Evolutionary conservation across 2,329 filamentous ascomycete species (phyloP), one percentile per base, ranked within the genome.

Genomic region (Fusarium globosum): DNA sequence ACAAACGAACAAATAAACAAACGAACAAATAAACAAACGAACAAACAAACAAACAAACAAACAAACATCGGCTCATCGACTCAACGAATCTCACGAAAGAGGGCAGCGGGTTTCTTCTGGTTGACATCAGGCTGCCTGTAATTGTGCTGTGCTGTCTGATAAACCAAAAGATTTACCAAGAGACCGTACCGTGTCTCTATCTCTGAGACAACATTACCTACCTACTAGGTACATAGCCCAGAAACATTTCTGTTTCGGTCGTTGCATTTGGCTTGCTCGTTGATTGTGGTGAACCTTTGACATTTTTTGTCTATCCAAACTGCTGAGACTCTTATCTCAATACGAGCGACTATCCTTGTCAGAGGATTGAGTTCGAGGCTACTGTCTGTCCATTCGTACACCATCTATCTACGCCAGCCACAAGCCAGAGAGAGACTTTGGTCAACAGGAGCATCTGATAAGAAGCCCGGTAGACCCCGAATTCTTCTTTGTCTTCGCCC

Each of bases 241-340:
- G 43, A 46, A 42, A 15, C 38, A 67, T 21, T 58, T 61, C 49
- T 59, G 41, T 51, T 26, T 59, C 21, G 30, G 49, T 36, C 11
- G 38, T 56, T 49, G 26, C 42, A 21, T 35, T 39, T 30, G 56
- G 45, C 48, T 39, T 42, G 42, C 48, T 62, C 21, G 39, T 49
- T 53, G 58, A 45, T 26, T 65, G 69, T 66, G 69, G 65, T 70
- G 65, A 65, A 72, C 23, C 30, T 56, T 59, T 53, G 53, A 65
- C 57, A 33, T 48, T 39, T 60, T 57, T 60, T 61, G 38, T 42
- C 65, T 57, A 13, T 48, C 33, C 43, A 36, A 53, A 45, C n/a
- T 36, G 21, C 28, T 52, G 46, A 64, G 52, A 51, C 46, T 65
- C 56, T 72, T 73, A 73, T 73, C 65, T 72, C 55, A 36, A 48